Percentiles rank a stretch among this genome's conserved stretches.
These are phyloP conservation scores for Pogostemon cablin DNA, from an alignment of 257 asterid species.

Conservation along the genomic window DNA sequence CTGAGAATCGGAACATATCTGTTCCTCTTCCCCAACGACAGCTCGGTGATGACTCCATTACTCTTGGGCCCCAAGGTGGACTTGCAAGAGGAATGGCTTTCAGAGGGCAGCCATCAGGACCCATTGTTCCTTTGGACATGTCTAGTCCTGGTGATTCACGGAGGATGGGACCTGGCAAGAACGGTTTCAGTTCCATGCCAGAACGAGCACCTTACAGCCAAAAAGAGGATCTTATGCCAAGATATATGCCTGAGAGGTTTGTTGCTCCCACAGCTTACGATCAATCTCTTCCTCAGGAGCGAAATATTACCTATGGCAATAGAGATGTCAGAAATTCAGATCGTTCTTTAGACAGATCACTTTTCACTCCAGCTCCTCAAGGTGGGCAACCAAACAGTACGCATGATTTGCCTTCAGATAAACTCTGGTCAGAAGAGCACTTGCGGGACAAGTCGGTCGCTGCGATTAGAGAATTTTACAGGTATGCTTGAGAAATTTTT, in stretches of 20 bases:
- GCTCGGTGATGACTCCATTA: conserved; percentile 66
- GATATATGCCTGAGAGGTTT: conserved; percentile 56
- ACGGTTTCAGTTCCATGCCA: conserved; percentile 56
- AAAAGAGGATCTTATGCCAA: conserved; percentile 64
- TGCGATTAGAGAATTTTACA: conserved; percentile 83
- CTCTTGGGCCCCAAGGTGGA: conserved; percentile 96
- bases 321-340: conserved; percentile 44
- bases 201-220: conserved; percentile 61
- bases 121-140: conserved; percentile 43
- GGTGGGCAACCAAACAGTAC: conserved; percentile 40
- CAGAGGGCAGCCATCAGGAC: conserved; percentile 67
- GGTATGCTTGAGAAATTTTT: conserved; percentile 46
- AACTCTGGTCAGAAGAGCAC: conserved; percentile 56
- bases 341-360: conserved; percentile 38
- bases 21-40: conserved; percentile 71
- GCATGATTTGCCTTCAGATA: conserved; percentile 53
- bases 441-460: conserved; percentile 67
- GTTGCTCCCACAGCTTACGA: conserved; percentile 46
- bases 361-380: conserved; percentile 44
- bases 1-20: conserved; percentile 54
- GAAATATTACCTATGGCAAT: conserved; percentile 35
- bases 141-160: conserved; percentile 50
- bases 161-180: conserved; percentile 56
- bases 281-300: conserved; percentile 53
- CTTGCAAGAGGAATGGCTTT: conserved; percentile 86